Base-by-base conservation (phyloP, 2,329 filamentous ascomycete species). In the Colletotrichum liriopes region DNA sequence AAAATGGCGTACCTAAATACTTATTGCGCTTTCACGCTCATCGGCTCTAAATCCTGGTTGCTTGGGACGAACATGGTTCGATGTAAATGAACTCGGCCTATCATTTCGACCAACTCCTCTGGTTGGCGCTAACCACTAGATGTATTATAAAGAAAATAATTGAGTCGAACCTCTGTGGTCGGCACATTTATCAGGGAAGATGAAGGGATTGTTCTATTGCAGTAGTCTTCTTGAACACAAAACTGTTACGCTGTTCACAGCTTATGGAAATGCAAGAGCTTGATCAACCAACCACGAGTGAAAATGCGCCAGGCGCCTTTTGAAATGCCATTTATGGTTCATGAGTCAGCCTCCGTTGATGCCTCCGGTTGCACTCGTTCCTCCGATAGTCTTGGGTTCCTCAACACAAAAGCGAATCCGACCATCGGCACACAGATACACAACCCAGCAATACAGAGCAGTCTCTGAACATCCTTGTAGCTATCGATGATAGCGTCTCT, bases 381-480 rank as follows among this genome's bases (percentile, higher is more conserved):
- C 43, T 74, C 72, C 23, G 67, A 72, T 6, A 75, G 37, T 35
- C 52, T 74, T 18, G 76, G 75, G 51, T 77, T 73, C 14, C 75
- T 66, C 64, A 77, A 56, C 16, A 66, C 54, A 6, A 77, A 72
- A 2, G 75, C 68, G 7, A 77, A 72, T 2, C 45, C 70, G 26
- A 77, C 73, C 74, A 77, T 74, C 4, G 74, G 74, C n/a, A 76
- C 64, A 18, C 74, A 75, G 47, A 77, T 62, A 35, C 73, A 77
- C 20, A 77, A 62, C 2, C 74, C 76, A 20, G 75, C 73, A 12
- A 73, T 72, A 60, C 72, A 75, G 3, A 77, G 65, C 26, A 76
- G 56, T 35, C 63, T 47, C 59, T 77, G 76, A 1, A 76, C 65
- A 20, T 67, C 35, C 12, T 63, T 69, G 39, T 77, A 77, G 49